Evolutionary conservation across 768 basidiomycete genomes (phyloP).

Genomic region (Royoungia palumana): DNA sequence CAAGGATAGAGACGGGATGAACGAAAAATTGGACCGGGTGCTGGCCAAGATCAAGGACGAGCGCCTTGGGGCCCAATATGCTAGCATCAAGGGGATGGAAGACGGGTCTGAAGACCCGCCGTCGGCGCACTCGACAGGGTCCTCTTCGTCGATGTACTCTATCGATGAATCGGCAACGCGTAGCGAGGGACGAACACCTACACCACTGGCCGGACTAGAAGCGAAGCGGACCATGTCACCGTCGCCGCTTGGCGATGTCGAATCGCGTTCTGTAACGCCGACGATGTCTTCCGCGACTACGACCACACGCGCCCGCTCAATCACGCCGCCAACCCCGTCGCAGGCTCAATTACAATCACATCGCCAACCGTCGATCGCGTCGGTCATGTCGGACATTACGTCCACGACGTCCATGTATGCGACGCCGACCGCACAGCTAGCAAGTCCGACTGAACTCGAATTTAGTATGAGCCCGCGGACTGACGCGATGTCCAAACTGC

Average conservation of each 20-base stretch:
- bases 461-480: background rate
- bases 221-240: slow-evolving; percentile 23
- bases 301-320: slow-evolving; percentile 21
- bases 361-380: slow-evolving; percentile 70
- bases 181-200: slow-evolving; percentile 30
- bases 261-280: slow-evolving; percentile 29
- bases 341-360: slow-evolving; percentile 33
- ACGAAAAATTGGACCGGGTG: slow-evolving; percentile 71
- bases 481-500: slow-evolving; percentile 26
- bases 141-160: slow-evolving; percentile 57
- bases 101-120: slow-evolving; percentile 23
- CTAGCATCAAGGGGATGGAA: slow-evolving; percentile 1
- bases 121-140: slow-evolving; percentile 27
- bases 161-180: slow-evolving; percentile 35
- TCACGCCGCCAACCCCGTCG: slow-evolving; percentile 19
- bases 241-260: slow-evolving; percentile 10
- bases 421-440: slow-evolving; percentile 36
- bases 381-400: slow-evolving; percentile 61
- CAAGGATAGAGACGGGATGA: slow-evolving; percentile 57
- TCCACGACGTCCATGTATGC: slow-evolving; percentile 42
- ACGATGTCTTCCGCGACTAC: slow-evolving; percentile 15
- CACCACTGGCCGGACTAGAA: slow-evolving; percentile 17
- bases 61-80: slow-evolving; percentile 38
- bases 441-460: slow-evolving; percentile 25
- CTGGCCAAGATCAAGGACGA: slow-evolving; percentile 72